phyloP scores from a whole-genome alignment of 345 rosid genomes.

The Lepidium didymum region DNA sequence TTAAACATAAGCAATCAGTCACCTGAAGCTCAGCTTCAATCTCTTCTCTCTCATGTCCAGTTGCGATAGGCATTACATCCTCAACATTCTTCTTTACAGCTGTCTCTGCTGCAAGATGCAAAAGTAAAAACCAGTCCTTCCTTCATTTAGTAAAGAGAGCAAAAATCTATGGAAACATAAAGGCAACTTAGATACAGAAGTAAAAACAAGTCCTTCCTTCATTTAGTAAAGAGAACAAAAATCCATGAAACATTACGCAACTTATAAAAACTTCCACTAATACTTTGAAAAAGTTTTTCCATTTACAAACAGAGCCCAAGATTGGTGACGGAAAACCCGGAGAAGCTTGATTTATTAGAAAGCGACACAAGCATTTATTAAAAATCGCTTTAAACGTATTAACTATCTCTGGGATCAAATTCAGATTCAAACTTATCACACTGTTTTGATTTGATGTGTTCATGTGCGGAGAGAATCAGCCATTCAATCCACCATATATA shows the following conservation, averaged over 20 bases:
- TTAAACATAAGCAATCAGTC: slow-evolving; percentile 5
- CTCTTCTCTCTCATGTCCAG: slow-evolving; percentile 79
- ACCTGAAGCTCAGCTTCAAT: slow-evolving; percentile 64
- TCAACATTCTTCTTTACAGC: slow-evolving; percentile 52
- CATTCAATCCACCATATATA: neutral
- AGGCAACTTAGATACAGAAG: slow-evolving; percentile 1
- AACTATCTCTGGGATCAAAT: neutral
- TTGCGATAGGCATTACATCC: slow-evolving; percentile 64
- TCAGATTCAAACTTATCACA: neutral
- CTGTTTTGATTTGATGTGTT: neutral
- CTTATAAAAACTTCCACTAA: neutral
- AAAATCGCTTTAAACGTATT: neutral
- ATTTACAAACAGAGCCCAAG: neutral
- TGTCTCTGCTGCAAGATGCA: slow-evolving; percentile 32
- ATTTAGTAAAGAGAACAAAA: neutral
- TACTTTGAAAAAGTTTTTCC: neutral
- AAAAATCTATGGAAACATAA: neutral
- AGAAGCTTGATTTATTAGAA: neutral
- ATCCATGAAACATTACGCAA: neutral
- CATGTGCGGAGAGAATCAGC: neutral
- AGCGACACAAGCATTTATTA: neutral
- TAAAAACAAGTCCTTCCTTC: neutral
- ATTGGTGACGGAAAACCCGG: neutral
- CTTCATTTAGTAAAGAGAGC: neutral
- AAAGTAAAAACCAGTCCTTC: neutral